Conservation (phyloP, 148 eudicot genomes). For the Rhododendron ferrugineum region DNA sequence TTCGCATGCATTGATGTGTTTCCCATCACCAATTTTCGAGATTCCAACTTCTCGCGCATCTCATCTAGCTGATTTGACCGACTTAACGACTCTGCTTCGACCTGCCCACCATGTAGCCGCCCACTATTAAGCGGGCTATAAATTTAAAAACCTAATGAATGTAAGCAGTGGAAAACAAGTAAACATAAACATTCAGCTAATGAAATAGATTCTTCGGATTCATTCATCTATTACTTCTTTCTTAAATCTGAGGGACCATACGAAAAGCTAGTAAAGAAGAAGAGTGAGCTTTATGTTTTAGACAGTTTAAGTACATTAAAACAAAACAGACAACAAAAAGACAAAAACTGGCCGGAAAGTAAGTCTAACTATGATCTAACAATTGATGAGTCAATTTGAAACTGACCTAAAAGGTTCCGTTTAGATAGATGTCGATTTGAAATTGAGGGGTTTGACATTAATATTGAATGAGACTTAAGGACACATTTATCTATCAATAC, state of each 20-base stretch:
- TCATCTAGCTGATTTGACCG: slow-evolving; percentile 75
- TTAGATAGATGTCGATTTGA: neutral
- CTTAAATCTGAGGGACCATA: neutral
- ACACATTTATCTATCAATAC: neutral
- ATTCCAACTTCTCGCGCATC: slow-evolving; percentile 75
- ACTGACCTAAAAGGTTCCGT: neutral
- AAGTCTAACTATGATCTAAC: neutral
- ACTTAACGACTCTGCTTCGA: slow-evolving; percentile 61
- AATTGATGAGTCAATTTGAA: neutral
- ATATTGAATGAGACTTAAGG: neutral
- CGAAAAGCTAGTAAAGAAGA: neutral
- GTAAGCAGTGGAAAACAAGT: neutral
- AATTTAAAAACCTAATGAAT: slow-evolving; percentile 23
- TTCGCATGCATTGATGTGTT: slow-evolving; percentile 74
- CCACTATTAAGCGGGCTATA: slow-evolving; percentile 30
- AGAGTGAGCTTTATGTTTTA: neutral
- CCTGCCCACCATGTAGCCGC: slow-evolving; percentile 43
- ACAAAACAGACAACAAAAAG: neutral
- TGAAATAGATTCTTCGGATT: neutral
- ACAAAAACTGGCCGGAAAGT: neutral
- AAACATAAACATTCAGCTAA: neutral
- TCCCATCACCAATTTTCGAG: slow-evolving; percentile 60
- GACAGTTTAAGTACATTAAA: neutral
- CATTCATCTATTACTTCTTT: neutral
- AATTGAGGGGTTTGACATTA: neutral